phyloP scores from a whole-genome alignment of 2,329 filamentous ascomycete genomes.

The Dichotomopilus funicola region DNA sequence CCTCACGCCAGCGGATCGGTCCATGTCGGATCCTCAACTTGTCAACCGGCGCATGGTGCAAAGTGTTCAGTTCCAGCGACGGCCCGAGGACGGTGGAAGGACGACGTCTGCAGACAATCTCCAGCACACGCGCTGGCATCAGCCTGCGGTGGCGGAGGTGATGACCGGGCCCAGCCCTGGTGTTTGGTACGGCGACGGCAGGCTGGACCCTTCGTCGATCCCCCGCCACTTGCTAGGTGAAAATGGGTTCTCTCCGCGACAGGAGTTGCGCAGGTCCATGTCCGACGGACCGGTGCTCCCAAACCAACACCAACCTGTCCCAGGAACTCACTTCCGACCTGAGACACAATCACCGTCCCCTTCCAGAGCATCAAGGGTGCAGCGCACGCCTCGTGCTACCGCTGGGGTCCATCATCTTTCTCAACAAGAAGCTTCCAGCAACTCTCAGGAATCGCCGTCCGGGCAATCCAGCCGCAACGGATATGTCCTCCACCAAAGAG shows the following conservation, averaged over 20 bases:
- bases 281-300: slow-evolving; percentile 7
- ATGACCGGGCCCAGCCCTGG: slow-evolving; percentile 1
- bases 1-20: slow-evolving; percentile 21
- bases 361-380: slow-evolving; percentile 28
- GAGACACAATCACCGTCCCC: slow-evolving; percentile 24
- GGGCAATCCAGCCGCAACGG: slow-evolving; percentile 17
- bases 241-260: not conserved
- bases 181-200: slow-evolving; percentile 29
- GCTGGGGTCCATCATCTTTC: slow-evolving; percentile 18
- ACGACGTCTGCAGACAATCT: slow-evolving; percentile 18
- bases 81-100: slow-evolving; percentile 10
- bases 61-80: not conserved
- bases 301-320: not conserved
- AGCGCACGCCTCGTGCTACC: slow-evolving; percentile 15
- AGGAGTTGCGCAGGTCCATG: slow-evolving; percentile 6
- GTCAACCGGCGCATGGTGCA: slow-evolving; percentile 9
- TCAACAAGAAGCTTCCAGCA: slow-evolving; percentile 11
- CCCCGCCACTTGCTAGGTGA: slow-evolving; percentile 3
- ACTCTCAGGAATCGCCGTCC: slow-evolving; percentile 17
- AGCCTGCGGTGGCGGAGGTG: slow-evolving; percentile 10
- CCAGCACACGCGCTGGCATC: slow-evolving; percentile 9
- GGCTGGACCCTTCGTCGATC: slow-evolving; percentile 21
- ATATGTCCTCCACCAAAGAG: slow-evolving; percentile 25
- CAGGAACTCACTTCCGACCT: not conserved
- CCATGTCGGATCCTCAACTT: slow-evolving; percentile 23